Percentiles rank a stretch among this genome's conserved stretches.
Conservation (phyloP, 2,329 filamentous ascomycete species). For the Mycosphaerella sp. region DNA sequence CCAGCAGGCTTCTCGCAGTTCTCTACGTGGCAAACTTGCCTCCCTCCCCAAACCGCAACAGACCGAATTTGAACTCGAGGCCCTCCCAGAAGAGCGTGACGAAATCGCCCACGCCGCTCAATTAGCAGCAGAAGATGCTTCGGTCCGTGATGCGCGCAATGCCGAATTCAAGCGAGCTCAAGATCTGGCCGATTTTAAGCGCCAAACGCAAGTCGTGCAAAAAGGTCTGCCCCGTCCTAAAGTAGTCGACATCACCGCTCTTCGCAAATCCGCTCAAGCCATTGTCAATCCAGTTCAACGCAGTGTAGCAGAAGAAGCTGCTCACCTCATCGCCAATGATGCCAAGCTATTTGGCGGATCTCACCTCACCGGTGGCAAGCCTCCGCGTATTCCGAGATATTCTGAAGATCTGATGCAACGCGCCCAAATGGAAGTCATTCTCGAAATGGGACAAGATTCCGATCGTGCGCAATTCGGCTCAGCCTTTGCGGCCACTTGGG, state of each 20-base stretch:
- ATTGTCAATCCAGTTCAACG: constrained; percentile 59
- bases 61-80: constrained; percentile 85
- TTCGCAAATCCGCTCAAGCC: constrained; percentile 58
- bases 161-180: constrained; percentile 56
- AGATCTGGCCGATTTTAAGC: constrained; percentile 63
- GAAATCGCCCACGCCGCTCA: constrained; percentile 50
- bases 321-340: constrained; percentile 74
- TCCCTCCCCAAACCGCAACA: constrained; percentile 88
- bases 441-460: constrained; percentile 54
- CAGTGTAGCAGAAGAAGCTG: constrained; percentile 69
- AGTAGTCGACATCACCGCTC: constrained; percentile 60
- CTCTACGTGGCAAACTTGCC: constrained; percentile 66
- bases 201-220: constrained; percentile 89
- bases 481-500: constrained; percentile 41
- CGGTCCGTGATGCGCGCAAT: constrained; percentile 67
- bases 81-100: constrained; percentile 69
- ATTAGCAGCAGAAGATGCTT: constrained; percentile 58
- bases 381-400: constrained; percentile 56
- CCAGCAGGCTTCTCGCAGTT: constrained; percentile 61
- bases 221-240: constrained; percentile 70
- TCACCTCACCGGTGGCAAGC: constrained; percentile 53
- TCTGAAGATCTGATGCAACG: constrained; percentile 66
- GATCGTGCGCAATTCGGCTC: constrained; percentile 42
- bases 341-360: constrained; percentile 66
- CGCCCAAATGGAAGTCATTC: constrained; percentile 68